These are phyloP conservation scores for Bipolaris zeicola DNA, from an alignment of 2,329 filamentous ascomycete genomes.

Conservation along the genomic window DNA sequence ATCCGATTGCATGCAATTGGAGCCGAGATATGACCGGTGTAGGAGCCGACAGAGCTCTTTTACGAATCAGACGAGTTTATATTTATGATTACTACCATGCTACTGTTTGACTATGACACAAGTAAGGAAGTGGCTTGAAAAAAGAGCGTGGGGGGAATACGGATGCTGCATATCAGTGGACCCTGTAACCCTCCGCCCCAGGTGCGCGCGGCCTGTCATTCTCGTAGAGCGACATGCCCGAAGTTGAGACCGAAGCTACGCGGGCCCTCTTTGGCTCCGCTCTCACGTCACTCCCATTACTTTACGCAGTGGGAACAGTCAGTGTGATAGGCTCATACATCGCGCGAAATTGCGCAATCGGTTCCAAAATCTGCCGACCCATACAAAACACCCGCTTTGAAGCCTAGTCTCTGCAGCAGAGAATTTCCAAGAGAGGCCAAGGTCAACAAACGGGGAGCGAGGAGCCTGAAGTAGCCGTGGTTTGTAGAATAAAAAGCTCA, in stretches of 20 bases:
- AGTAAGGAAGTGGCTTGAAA: neutral
- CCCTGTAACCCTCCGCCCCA: neutral
- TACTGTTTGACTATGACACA: neutral
- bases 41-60: constrained; percentile 18
- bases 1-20: constrained; percentile 19
- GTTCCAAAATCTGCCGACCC: constrained; percentile 41
- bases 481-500: constrained; percentile 18
- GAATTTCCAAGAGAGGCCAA: constrained; percentile 13
- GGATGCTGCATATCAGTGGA: neutral
- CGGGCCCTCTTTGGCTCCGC: constrained; percentile 5
- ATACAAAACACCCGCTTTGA: constrained; percentile 27
- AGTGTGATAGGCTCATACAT: constrained; percentile 23
- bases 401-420: constrained; percentile 27
- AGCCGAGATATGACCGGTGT: constrained; percentile 32
- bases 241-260: neutral
- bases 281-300: constrained; percentile 16
- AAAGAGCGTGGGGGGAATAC: neutral
- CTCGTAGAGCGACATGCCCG: constrained; percentile 5
- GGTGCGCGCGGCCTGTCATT: neutral
- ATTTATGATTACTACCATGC: neutral
- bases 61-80: constrained; percentile 14
- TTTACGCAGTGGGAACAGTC: constrained; percentile 5
- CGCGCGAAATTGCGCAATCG: constrained; percentile 49
- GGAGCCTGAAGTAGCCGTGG: constrained; percentile 1
- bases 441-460: constrained; percentile 16